Conservation (phyloP, 768 basidiomycete genomes). For the Crepidotus variabilis region DNA sequence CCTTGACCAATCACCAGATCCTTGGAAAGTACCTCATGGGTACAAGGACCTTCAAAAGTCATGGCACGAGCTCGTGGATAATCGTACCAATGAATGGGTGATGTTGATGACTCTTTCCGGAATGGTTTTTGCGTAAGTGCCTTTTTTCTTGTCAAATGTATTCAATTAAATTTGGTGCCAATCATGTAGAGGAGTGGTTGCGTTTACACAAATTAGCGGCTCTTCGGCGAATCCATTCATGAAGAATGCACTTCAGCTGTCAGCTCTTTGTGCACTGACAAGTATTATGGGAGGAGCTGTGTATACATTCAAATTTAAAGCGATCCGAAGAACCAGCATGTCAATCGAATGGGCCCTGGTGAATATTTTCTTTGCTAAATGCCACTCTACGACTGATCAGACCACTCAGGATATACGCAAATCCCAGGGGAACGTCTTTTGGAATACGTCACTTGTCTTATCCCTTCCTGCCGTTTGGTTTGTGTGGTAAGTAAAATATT, state of each 20-base stretch:
- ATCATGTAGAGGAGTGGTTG: constrained; percentile 19
- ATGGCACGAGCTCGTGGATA: constrained; percentile 17
- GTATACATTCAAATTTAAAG: constrained; percentile 54
- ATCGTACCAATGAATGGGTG: constrained; percentile 16
- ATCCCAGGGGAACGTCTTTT: background rate
- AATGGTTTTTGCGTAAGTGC: constrained; percentile 12
- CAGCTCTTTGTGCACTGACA: constrained; percentile 51
- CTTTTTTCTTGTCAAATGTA: background rate
- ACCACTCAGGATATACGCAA: background rate
- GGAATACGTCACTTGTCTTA: background rate
- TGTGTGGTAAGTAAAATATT: background rate
- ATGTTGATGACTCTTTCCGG: constrained; percentile 16
- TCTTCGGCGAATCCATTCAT: constrained; percentile 46
- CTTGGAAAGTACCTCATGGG: background rate
- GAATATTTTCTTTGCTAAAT: background rate
- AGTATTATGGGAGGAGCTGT: constrained; percentile 54
- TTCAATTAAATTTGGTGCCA: background rate
- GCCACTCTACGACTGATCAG: background rate
- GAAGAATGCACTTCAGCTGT: constrained; percentile 48
- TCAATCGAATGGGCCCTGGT: constrained; percentile 59
- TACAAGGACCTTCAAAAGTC: constrained; percentile 30
- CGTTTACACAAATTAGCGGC: constrained; percentile 21
- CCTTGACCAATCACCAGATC: background rate
- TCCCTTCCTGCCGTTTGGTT: background rate
- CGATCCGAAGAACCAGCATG: constrained; percentile 54